Percentiles rank a stretch among this genome's conserved stretches.
These are phyloP conservation scores for Collybiopsis confluens DNA, from an alignment of 768 basidiomycete species.

Conservation along the genomic window DNA sequence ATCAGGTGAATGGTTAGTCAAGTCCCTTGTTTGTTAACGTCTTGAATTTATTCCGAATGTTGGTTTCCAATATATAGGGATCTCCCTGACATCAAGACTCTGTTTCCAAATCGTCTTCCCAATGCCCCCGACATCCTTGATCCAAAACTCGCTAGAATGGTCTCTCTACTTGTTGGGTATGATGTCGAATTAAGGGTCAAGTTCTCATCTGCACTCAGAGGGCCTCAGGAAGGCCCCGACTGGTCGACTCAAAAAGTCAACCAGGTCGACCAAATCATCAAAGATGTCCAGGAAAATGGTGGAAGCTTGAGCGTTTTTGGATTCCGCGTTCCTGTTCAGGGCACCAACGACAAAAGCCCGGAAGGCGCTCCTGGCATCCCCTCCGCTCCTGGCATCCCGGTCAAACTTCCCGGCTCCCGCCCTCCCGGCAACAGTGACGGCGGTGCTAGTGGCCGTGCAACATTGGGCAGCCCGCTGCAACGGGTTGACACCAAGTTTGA, in stretches of 20 bases:
- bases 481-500: slow-evolving; percentile 4
- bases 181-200: slow-evolving; percentile 7
- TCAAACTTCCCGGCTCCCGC: no score
- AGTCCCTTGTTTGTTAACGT: no score
- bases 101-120: slow-evolving; percentile 9
- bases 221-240: no score
- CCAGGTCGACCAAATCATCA: slow-evolving; percentile 1
- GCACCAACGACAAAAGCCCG: neutral
- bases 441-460: no score
- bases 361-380: no score
- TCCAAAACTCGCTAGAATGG: neutral
- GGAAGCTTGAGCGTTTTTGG: slow-evolving; percentile 9
- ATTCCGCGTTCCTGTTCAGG: no score
- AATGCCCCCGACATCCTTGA: slow-evolving; percentile 8
- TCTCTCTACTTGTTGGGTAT: slow-evolving; percentile 8
- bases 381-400: no score
- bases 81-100: slow-evolving; percentile 5
- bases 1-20: slow-evolving; percentile 9
- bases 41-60: neutral
- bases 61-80: neutral
- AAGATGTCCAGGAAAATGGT: slow-evolving; percentile 6
- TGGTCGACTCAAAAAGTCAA: no score
- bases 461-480: no score
- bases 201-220: slow-evolving; percentile 1
- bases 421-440: no score